These are phyloP conservation scores for Chlorella variabilis DNA, from an alignment of 163 green algal species.

Conservation along the genomic window DNA sequence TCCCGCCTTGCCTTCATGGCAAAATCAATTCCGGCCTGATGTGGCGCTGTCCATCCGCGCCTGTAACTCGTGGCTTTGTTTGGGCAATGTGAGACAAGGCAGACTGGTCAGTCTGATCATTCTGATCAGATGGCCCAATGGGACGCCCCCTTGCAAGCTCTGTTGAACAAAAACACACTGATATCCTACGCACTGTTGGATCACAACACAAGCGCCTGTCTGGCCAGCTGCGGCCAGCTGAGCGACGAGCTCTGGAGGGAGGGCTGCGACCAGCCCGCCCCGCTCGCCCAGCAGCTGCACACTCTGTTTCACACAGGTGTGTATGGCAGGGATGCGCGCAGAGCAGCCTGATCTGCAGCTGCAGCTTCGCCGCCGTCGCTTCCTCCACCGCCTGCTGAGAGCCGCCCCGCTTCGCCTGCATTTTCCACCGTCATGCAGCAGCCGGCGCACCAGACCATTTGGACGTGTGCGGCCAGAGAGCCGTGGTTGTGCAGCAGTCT, in stretches of 20 bases:
- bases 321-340: no score
- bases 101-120: no score
- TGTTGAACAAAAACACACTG: background rate
- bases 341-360: no score
- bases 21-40: no score
- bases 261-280: background rate
- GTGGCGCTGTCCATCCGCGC: no score
- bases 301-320: background rate
- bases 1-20: no score
- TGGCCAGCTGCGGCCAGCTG: background rate
- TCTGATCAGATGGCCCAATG: no score
- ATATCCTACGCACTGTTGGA: background rate
- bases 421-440: background rate
- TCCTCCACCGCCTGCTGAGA: no score
- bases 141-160: background rate
- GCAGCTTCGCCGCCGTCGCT: no score
- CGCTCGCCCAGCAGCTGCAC: background rate
- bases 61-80: no score
- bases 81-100: no score
- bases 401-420: background rate
- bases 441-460: background rate
- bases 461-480: constrained; percentile 1
- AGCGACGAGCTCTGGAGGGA: background rate
- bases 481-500: background rate
- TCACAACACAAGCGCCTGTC: background rate